phyloP scores from a whole-genome alignment of 768 basidiomycete genomes.

The Tylopilus balloui region DNA sequence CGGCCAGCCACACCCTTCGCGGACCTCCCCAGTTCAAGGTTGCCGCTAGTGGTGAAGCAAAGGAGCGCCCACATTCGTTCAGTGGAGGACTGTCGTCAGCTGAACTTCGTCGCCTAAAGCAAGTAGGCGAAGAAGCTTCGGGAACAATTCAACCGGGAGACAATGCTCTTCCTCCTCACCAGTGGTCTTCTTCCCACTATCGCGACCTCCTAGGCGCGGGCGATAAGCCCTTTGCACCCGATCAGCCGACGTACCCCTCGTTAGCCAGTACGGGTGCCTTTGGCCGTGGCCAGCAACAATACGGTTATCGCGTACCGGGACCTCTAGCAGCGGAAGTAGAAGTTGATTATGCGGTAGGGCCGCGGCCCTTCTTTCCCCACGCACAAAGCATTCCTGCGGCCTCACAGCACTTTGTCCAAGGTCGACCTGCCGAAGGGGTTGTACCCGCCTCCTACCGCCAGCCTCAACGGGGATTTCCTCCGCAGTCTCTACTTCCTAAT shows the following conservation, averaged over 20 bases:
- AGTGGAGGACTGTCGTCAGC: constrained; percentile 72
- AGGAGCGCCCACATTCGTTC: constrained; percentile 78
- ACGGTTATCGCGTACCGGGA: constrained; percentile 46
- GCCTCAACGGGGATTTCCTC: constrained; percentile 52
- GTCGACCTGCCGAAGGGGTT: constrained; percentile 47
- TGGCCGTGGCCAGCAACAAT: constrained; percentile 51
- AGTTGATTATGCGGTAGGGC: constrained; percentile 55
- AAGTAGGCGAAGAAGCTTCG: constrained; percentile 49
- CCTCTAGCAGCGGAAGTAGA: constrained; percentile 21
- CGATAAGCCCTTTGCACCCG: constrained; percentile 41
- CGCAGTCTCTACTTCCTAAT: constrained; percentile 51
- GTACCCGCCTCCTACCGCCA: constrained; percentile 56
- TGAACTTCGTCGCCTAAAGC: constrained; percentile 71
- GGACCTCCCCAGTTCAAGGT: constrained; percentile 52
- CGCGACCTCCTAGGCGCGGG: constrained; percentile 38
- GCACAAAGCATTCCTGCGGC: constrained; percentile 38
- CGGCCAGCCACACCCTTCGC: constrained; percentile 53
- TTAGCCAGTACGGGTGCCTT: constrained; percentile 44
- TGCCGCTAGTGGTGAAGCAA: constrained; percentile 49
- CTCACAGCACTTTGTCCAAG: constrained; percentile 46
- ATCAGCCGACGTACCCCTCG: constrained; percentile 62
- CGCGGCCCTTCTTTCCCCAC: constrained; percentile 50
- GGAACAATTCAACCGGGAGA: constrained; percentile 32
- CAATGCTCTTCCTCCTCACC: constrained; percentile 39
- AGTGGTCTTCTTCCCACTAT: constrained; percentile 49